Base-by-base conservation (phyloP, 768 basidiomycete genomes). In the Podaxis sp. region DNA sequence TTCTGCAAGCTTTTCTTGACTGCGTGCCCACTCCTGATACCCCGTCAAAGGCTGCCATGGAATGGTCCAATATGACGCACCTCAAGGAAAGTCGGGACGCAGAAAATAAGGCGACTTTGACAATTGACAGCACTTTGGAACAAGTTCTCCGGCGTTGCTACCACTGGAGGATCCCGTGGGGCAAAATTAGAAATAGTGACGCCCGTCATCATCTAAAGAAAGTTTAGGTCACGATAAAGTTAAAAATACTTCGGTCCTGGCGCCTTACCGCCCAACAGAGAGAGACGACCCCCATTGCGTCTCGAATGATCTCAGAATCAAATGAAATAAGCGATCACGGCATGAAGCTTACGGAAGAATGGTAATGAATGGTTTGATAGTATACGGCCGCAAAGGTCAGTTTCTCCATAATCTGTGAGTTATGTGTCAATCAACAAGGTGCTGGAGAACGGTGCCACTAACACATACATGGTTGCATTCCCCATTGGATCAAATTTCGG, bases 171-270 rank as follows among this genome's bases (percentile, higher is more conserved):
- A 5, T 55, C 61, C 32, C 42, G 58, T 7, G 67, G 67, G 3
- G 66, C 65, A 52, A 74, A 73, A 16, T 67, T 65, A 7, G 70
- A 65, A 48, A 73, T 65, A 4, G 35, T 63, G 46, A 65, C 50
- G 10, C 66, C 66, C 5, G 59, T 61, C 48, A 38, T 61, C 18
- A 46, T 53, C 65, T 66, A 42, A 35, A 57, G 27, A 18, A 14
- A 18, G 4, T n/a, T 14, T 18, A 14, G 38, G 14, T 16, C 16
- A 25, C 54, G 47, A 35, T 32, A 18, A 32, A 11, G 23, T n/a
- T 36, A 28, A 36, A 13, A 36, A 14, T 1, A 21, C 52, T 21
- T 37, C 40, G 28, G 56, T 13, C 16, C 13, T 37, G 18, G 21
- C 25, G 18, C 51, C 56, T 44, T 61, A 66, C 67, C 10, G 64